Evolutionary conservation across 1,139 yeast species (phyloP), one percentile per base, ranked within the genome.

Genomic region (Diutina rugosa): DNA sequence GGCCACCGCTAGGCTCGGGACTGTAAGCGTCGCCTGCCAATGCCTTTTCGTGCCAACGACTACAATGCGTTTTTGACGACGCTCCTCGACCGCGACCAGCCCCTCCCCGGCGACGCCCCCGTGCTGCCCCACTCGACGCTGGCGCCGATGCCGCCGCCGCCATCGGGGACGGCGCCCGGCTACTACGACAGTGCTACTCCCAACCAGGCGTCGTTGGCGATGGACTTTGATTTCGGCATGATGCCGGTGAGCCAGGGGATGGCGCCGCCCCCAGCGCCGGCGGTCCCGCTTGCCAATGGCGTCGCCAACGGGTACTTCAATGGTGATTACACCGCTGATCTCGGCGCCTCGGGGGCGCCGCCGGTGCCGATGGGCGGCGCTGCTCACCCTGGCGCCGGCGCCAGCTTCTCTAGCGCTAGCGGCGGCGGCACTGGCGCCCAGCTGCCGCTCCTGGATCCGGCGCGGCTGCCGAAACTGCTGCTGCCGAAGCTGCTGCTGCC

Each of bases 221-320:
- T 69, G 3, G 72, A 70, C 57, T 71, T 71, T 59, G 72, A 70
- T 59, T 71, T 70, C 60, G 72, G 72, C 2, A 60, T 71, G 44
- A 26, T 41, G n/a, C 41, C 55, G 28, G 6, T 16, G 18, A n/a
- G 7, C 16, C 41, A 10, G 14, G 32, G 32, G 16, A 26, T 38
- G 54, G 46, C 18, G n/a, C 28, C 44, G 29, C 30, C 28, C 6
- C 38, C 51, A 4, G n/a, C 44, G 14, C 49, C 28, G 6, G 32
- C 51, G 21, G 18, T 4, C 9, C 51, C 44, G 10, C 21, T n/a
- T 41, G 26, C 41, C 35, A n/a, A 41, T 16, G 41, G n/a, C 26
- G 26, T 21, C 26, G 26, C 14, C 41, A 9, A 9, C n/a, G 41
- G 41, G 14, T 35, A 10, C 41, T 38, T 26, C 9, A 41, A 14